A percentile compares a stretch with the other conserved stretches of the same genome.
These are phyloP conservation scores for Claviceps arundinis DNA, from an alignment of 2,329 filamentous ascomycete species.

Conservation along the genomic window DNA sequence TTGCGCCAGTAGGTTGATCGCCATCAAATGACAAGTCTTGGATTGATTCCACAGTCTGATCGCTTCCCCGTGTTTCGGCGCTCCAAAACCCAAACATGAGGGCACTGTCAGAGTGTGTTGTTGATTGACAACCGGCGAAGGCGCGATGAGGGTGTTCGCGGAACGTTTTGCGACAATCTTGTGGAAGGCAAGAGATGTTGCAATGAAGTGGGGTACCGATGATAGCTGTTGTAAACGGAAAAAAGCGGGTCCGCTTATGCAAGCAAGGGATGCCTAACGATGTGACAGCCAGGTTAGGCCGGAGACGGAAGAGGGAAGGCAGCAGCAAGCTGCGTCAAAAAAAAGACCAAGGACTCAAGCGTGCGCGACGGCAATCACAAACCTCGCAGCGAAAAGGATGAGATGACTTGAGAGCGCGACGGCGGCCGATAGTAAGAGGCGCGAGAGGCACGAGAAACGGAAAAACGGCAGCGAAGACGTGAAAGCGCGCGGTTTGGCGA, in stretches of 20 bases:
- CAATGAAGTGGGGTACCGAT: not conserved
- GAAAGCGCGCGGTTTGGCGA: conserved; percentile 5
- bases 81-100: conserved; percentile 52
- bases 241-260: conserved; percentile 13
- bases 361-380: conserved; percentile 1
- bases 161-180: conserved; percentile 6
- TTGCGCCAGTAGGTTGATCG: conserved; percentile 14
- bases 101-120: conserved; percentile 20
- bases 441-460: conserved; percentile 3
- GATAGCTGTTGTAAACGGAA: conserved; percentile 21
- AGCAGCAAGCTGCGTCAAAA: conserved; percentile 2
- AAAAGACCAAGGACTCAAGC: not conserved
- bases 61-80: conserved; percentile 43
- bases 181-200: not conserved
- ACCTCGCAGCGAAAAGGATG: not conserved
- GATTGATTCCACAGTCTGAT: conserved; percentile 29
- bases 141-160: conserved; percentile 8
- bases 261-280: conserved; percentile 5
- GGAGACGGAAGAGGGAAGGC: conserved; percentile 5
- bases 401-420: not conserved
- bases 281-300: conserved; percentile 11
- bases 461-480: conserved; percentile 6
- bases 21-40: conserved; percentile 12
- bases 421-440: not conserved
- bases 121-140: conserved; percentile 4